A percentile compares a stretch with the other conserved stretches of the same genome.
phyloP scores from a whole-genome alignment of 768 basidiomycete genomes.

The Trametopsis cervina region DNA sequence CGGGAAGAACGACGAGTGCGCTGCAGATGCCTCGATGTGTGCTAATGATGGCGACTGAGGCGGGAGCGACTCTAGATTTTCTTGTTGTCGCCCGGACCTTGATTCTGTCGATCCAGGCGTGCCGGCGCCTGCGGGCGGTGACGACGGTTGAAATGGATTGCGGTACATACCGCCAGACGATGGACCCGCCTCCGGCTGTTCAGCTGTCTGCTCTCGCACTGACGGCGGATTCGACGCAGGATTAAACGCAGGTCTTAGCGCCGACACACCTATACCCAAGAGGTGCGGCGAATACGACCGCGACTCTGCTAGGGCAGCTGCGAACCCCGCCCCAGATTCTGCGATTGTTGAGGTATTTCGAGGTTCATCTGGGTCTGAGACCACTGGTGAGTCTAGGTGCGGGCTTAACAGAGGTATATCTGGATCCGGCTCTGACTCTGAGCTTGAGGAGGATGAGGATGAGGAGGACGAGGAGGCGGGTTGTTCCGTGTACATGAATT shows the following conservation, averaged over 20 bases:
- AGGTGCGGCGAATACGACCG: conserved; percentile 18
- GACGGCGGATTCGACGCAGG: conserved; percentile 17
- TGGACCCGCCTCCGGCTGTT: conserved; percentile 4
- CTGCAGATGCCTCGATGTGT: conserved; percentile 9
- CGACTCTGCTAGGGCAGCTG: conserved; percentile 13
- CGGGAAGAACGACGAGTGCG: conserved; percentile 1
- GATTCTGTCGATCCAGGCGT: conserved; percentile 1
- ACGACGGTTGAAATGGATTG: conserved; percentile 13
- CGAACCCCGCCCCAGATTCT: neutral
- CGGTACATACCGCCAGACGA: conserved; percentile 14
- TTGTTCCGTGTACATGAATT: conserved; percentile 22
- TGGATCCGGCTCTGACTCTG: conserved; percentile 2
- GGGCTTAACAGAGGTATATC: conserved; percentile 9
- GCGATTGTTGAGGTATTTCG: neutral
- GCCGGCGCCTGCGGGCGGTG: conserved; percentile 4
- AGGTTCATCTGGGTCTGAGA: no score
- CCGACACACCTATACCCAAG: conserved; percentile 20
- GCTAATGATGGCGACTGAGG: conserved; percentile 10
- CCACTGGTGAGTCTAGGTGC: neutral
- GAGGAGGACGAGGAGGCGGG: conserved; percentile 15
- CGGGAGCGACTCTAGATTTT: conserved; percentile 6
- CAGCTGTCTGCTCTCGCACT: conserved; percentile 12
- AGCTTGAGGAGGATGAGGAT: conserved; percentile 15
- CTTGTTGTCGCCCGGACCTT: conserved; percentile 5
- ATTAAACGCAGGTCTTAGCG: conserved; percentile 16